Evolutionary conservation across 192 early-diverging fungal genomes (phyloP).

Genomic region (Phlyctochytrium planicorne): DNA sequence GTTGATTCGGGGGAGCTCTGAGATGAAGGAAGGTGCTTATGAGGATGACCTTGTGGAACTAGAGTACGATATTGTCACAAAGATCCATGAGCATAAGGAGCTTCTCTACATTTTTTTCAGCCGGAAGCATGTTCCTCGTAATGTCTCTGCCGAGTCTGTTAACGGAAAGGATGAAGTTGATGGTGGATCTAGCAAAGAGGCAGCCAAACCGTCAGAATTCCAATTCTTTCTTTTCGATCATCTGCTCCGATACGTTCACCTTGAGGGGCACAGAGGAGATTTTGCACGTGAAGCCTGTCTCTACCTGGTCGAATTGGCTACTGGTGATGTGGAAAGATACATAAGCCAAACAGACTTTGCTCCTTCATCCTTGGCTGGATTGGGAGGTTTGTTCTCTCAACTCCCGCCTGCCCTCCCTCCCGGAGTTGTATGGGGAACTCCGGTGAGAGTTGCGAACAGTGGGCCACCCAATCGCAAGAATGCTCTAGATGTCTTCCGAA

Average conservation of each 20-base stretch:
- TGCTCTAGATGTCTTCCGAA: slow-evolving; percentile 61
- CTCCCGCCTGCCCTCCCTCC: slow-evolving; percentile 61
- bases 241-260: slow-evolving; percentile 84
- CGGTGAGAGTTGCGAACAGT: slow-evolving; percentile 22
- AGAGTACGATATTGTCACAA: slow-evolving; percentile 75
- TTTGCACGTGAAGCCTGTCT: slow-evolving; percentile 82
- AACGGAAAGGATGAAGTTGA: not conserved
- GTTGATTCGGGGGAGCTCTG: slow-evolving; percentile 69
- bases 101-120: slow-evolving; percentile 77
- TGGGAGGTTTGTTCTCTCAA: slow-evolving; percentile 88
- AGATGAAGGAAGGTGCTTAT: slow-evolving; percentile 23
- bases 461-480: slow-evolving; percentile 22
- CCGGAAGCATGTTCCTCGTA: slow-evolving; percentile 28
- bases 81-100: slow-evolving; percentile 74
- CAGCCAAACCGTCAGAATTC: slow-evolving; percentile 33
- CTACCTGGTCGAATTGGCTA: slow-evolving; percentile 78
- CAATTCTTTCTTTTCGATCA: slow-evolving; percentile 90
- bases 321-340: slow-evolving; percentile 73
- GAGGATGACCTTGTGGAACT: slow-evolving; percentile 48
- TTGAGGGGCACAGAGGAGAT: slow-evolving; percentile 76
- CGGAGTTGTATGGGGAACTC: slow-evolving; percentile 19
- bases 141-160: slow-evolving; percentile 7
- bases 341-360: slow-evolving; percentile 82
- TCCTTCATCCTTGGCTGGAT: slow-evolving; percentile 75
- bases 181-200: not conserved